Evolutionary conservation across 768 basidiomycete species (phyloP), one percentile per base, ranked within the genome.

Genomic region (Lentinula edodes): DNA sequence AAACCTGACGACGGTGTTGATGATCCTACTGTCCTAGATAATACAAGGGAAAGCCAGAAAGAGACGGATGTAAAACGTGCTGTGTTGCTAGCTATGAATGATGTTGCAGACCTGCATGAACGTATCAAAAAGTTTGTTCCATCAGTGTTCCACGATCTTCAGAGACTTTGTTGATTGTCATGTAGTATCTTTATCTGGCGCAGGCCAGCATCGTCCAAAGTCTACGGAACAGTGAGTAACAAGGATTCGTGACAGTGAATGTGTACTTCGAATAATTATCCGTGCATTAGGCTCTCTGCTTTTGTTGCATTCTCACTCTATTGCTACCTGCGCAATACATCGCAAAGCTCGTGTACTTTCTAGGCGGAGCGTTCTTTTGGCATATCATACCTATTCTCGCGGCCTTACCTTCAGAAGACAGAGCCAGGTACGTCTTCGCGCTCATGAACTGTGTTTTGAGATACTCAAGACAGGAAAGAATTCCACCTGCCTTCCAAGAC

Each of bases 131-230:
- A 88, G 88, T 88, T 65, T 34, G 78, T 70, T 10, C 32, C 20
- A 4, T 34, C 32, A 32, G 5, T 3, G 15, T 52, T 5, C 35
- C 8, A 32, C 13, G 20, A 50, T 23, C 9, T 23, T 32, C 8
- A 6, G 3, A 28, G 28, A 15, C 38, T 10, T 18, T 54, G 4
- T 18, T 52, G 38, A 35, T 34, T 42, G 23, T 48, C 65, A 28
- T 28, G 2, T 54, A 89, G 88, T 65, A 75, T 87, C n/a, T 83
- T 87, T 65, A 78, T 84, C n/a, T 89, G 88, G 88, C 80, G 86
- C 32, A 74, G 77, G 52, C 82, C 85, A 4, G 63, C 73, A 5
- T 77, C 80, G 10, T 87, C 87, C 6, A 66, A 65, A 18, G 68
- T 73, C 39, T 89, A 86, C 68, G 74, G 71, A 20, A 56, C 75